Evolutionary conservation across 768 basidiomycete species (phyloP).

Genomic region (Suillus paluster): DNA sequence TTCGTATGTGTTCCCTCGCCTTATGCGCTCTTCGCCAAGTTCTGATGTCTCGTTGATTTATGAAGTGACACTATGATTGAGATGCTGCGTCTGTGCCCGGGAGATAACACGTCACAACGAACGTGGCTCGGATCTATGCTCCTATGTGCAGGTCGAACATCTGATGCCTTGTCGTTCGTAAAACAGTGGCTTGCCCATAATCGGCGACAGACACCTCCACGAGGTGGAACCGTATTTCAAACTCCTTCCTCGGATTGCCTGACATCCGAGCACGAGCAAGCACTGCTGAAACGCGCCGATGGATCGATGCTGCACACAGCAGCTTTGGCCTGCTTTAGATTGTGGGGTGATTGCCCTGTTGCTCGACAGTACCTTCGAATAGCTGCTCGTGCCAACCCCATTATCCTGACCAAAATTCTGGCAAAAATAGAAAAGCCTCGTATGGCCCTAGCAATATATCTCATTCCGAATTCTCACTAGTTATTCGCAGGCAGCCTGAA

Average conservation of each 20-base stretch:
- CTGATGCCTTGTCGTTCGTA: slow-evolving; percentile 46
- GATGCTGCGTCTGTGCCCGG: slow-evolving; percentile 48
- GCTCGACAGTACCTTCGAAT: slow-evolving; percentile 45
- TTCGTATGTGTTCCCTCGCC: slow-evolving; percentile 29
- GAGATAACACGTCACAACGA: slow-evolving; percentile 45
- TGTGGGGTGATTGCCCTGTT: slow-evolving; percentile 42
- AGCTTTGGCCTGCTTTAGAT: slow-evolving; percentile 46
- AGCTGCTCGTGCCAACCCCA: slow-evolving; percentile 38
- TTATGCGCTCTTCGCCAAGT: not conserved
- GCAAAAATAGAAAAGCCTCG: slow-evolving; percentile 41
- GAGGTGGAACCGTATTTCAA: slow-evolving; percentile 33
- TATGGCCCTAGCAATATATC: slow-evolving; percentile 21
- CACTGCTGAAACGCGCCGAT: slow-evolving; percentile 13
- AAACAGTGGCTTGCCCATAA: slow-evolving; percentile 37
- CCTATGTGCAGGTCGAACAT: slow-evolving; percentile 35
- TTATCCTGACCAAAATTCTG: slow-evolving; percentile 44
- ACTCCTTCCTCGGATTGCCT: slow-evolving; percentile 24
- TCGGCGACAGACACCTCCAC: slow-evolving; percentile 17
- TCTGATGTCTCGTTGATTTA: not conserved
- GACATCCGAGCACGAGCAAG: slow-evolving; percentile 18
- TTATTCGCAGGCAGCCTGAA: slow-evolving; percentile 33
- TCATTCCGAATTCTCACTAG: not conserved
- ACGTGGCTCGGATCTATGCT: slow-evolving; percentile 44
- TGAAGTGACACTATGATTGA: slow-evolving; percentile 41
- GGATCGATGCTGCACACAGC: slow-evolving; percentile 37